Evolutionary conservation across 1,139 yeast genomes (phyloP), one percentile per base, ranked within the genome.

Genomic region (Taphrina betulina): DNA sequence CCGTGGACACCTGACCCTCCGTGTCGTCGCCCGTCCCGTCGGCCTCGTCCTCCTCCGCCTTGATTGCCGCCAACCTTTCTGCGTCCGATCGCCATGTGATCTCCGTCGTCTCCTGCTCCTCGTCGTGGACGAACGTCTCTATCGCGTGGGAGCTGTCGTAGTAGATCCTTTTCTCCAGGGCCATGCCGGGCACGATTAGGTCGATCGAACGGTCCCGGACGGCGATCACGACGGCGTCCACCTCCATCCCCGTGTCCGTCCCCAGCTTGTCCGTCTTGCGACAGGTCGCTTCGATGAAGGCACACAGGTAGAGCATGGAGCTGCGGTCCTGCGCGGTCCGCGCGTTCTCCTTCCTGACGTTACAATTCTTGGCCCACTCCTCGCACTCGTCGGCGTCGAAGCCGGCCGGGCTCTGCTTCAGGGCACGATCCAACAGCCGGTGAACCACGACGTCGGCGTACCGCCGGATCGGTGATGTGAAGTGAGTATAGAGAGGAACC

Each of bases 181-280:
- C 96, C 72, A 90, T 85, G 64, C 88, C 96, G 1, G 97, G 97
- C 61, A 92, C 78, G 62, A 87, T 81, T 5, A 92, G 95, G 70
- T 92, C 98, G 72, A 92, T 90, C 1, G 97, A 88, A 1, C 96
- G 87, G 70, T 92, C 97, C 67, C 90, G 90, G 8, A 90, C 96
- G 69, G 89, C 96, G 31, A 88, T 72, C 36, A 92, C 92, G n/a
- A 88, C 81, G n/a, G 95, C 96, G 78, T 83, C 82, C 46, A 89
- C 82, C 63, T 90, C 76, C 53, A 88, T 70, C 12, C 69, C 70
- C 5, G 92, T 81, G 33, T 78, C 75, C 59, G 79, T 80, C 61
- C 94, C 81, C 76, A 86, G 78, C 50, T 82, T 86, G 66, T 84
- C 85, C 53, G 82, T 85, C 66, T 83, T 84, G 57, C 38, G 37